Evolutionary conservation across 495 filamentous ascomycete species (phyloP).

Genomic region (Trichoderma parareesei): DNA sequence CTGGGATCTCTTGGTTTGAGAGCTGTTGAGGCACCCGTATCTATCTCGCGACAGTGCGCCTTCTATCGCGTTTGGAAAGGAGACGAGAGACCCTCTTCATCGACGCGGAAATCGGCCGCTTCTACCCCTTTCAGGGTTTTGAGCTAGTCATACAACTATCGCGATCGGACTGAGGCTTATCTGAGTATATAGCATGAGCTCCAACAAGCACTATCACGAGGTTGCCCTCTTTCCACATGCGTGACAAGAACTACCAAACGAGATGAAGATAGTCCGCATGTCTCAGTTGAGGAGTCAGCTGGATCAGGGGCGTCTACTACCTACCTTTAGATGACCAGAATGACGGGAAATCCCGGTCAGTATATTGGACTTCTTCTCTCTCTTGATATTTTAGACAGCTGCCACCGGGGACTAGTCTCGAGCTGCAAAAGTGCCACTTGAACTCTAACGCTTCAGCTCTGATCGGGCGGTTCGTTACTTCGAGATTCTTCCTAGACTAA

Average conservation of each 20-base stretch:
- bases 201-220: not conserved
- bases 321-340: not conserved
- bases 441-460: slow-evolving; percentile 6
- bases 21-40: too few relatives aligned
- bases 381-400: not conserved
- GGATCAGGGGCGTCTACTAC: not conserved
- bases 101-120: not conserved
- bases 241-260: not conserved
- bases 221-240: not conserved
- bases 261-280: not conserved
- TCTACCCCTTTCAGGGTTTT: too few relatives aligned
- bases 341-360: not conserved
- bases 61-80: too few relatives aligned
- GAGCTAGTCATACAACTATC: not conserved
- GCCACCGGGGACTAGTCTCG: not conserved
- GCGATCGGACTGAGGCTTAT: not conserved
- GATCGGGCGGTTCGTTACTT: not conserved
- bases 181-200: not conserved
- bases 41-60: too few relatives aligned
- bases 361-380: not conserved
- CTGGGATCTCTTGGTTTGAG: too few relatives aligned
- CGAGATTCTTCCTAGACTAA: not conserved
- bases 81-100: not conserved
- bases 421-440: slow-evolving; percentile 1
- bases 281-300: not conserved